phyloP scores from a whole-genome alignment of 192 early-diverging fungal species.

The Umbelopsis ramanniana region DNA sequence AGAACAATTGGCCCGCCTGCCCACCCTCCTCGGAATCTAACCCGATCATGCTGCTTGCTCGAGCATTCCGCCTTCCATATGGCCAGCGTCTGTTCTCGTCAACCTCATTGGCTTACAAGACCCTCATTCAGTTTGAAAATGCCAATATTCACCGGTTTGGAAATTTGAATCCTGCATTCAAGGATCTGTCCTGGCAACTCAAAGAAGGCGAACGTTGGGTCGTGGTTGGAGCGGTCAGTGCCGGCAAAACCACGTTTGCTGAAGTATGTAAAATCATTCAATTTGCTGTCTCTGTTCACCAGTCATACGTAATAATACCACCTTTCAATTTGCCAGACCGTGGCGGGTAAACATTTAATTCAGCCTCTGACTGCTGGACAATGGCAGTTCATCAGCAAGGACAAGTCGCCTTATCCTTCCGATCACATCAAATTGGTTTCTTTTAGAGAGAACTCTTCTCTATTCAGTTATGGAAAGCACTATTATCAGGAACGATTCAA shows the following conservation, averaged over 20 bases:
- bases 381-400: slow-evolving; percentile 35
- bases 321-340: slow-evolving; percentile 11
- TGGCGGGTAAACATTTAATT: slow-evolving; percentile 40
- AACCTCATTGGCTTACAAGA: background rate
- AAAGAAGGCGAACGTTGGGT: slow-evolving; percentile 30
- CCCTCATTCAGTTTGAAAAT: slow-evolving; percentile 33
- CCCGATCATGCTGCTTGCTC: background rate
- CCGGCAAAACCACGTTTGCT: slow-evolving; percentile 54
- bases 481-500: slow-evolving; percentile 58
- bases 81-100: background rate
- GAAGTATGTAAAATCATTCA: slow-evolving; percentile 27
- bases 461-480: slow-evolving; percentile 40
- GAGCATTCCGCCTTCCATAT: background rate
- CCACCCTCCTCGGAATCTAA: background rate
- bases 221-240: slow-evolving; percentile 42
- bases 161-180: slow-evolving; percentile 32
- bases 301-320: background rate
- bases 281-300: background rate
- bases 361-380: slow-evolving; percentile 24
- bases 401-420: slow-evolving; percentile 27
- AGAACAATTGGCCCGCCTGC: background rate
- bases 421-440: slow-evolving; percentile 39
- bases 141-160: slow-evolving; percentile 37
- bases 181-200: slow-evolving; percentile 39
- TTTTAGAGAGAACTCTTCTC: slow-evolving; percentile 32